Percentiles rank a stretch among this genome's conserved stretches.
Conservation (phyloP, 495 filamentous ascomycete species). For the Cercophora sp. region DNA sequence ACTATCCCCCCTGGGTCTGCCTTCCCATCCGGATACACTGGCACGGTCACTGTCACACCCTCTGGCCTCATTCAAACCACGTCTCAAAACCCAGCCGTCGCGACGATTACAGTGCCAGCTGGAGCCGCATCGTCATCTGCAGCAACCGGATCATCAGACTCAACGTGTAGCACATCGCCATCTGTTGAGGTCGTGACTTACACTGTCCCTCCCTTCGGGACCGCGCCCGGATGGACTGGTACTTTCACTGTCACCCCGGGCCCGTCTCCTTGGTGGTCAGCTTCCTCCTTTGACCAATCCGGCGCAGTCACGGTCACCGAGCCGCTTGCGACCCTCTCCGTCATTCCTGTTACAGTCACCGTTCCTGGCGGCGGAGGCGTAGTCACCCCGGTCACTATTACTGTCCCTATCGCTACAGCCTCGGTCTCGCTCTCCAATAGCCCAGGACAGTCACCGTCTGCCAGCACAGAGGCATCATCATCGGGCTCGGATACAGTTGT, state of each 20-base stretch:
- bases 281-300: background rate
- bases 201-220: constrained; percentile 14
- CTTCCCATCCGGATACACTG: constrained; percentile 3
- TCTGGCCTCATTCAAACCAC: background rate
- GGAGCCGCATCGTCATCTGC: background rate
- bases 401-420: constrained; percentile 1
- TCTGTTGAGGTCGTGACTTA: constrained; percentile 16
- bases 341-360: constrained; percentile 4
- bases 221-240: constrained; percentile 14
- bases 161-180: background rate
- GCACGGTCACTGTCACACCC: constrained; percentile 18
- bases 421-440: background rate
- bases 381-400: constrained; percentile 8
- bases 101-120: constrained; percentile 1
- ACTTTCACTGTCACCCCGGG: constrained; percentile 14
- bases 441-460: background rate
- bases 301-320: constrained; percentile 1
- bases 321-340: background rate
- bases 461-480: too few species aligned
- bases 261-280: background rate
- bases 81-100: background rate
- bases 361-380: background rate
- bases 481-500: background rate
- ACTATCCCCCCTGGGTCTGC: constrained; percentile 15
- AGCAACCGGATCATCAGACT: background rate